Evolutionary conservation across 805 yeast species (phyloP), one percentile per base, ranked within the genome.

Genomic region (Yamadazyma insecticola): DNA sequence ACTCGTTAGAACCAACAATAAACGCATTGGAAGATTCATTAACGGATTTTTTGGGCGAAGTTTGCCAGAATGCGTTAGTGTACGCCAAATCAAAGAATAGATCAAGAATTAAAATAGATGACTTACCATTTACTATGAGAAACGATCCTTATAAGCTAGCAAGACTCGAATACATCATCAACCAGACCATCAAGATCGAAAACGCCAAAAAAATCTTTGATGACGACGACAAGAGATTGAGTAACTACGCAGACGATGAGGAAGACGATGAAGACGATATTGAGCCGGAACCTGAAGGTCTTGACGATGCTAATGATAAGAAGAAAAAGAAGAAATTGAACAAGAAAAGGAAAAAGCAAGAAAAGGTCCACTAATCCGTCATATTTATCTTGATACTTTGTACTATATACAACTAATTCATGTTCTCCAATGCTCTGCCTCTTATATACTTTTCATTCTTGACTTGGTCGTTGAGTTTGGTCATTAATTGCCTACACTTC

Each of bases 371-470:
- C n/a, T n/a, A n/a, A n/a, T n/a, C n/a, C n/a, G n/a, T n/a, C n/a
- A n/a, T n/a, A n/a, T n/a, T n/a, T n/a, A n/a, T n/a, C n/a, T n/a
- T n/a, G n/a, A n/a, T n/a, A n/a, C n/a, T n/a, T n/a, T n/a, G n/a
- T n/a, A n/a, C n/a, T n/a, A n/a, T n/a, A n/a, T n/a, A n/a, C n/a
- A n/a, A 26, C 28, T 37, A 30, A 22, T 49, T 51, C 23, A 49
- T 38, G 32, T 69, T 72, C 41, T 72, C 74, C 33, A 75, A 59
- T 3, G 77, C 70, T 43, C 75, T 68, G 1, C 81, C 81, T 30
- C 65, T 64, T 9, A 76, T 75, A 37, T 75, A 77, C 37, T 66
- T 64, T 41, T 76, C 78, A 36, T 73, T 73, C 45, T 71, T 74
- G n/a, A 77, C 76, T 41, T 65, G 64, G 28, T 67, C 66, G 29